A percentile compares a stretch with the other conserved stretches of the same genome.
These are phyloP conservation scores for Pseudopyrenochaeta lycopersici DNA, from an alignment of 2,329 filamentous ascomycete species.

Conservation along the genomic window DNA sequence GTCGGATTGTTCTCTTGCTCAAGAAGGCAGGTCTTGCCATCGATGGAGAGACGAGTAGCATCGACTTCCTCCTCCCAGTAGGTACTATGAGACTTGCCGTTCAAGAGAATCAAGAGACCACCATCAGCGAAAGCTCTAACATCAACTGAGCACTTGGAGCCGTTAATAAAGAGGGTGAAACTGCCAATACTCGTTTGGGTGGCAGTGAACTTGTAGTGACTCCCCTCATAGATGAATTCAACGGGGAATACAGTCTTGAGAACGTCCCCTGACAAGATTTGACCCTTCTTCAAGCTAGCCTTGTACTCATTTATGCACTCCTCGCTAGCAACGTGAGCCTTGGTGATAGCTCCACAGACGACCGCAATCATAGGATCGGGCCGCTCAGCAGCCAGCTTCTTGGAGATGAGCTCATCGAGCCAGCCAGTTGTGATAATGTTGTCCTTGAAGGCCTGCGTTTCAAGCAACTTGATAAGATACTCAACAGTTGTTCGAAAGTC, in stretches of 20 bases:
- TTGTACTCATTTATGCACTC: conserved; percentile 86
- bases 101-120: conserved; percentile 88
- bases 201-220: conserved; percentile 96
- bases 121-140: conserved; percentile 93
- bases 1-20: conserved; percentile 99
- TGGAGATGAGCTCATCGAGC: conserved; percentile 98
- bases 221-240: conserved; percentile 98
- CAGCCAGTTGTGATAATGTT: conserved; percentile 99
- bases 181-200: conserved; percentile 91
- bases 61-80: conserved; percentile 99
- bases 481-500: conserved; percentile 99
- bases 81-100: conserved; percentile 94
- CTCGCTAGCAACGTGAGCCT: conserved; percentile 95
- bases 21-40: conserved; percentile 96
- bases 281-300: conserved; percentile 90
- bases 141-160: conserved; percentile 93
- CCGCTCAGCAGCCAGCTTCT: conserved; percentile 94
- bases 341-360: conserved; percentile 92
- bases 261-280: conserved; percentile 95
- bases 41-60: conserved; percentile 92
- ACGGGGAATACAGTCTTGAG: conserved; percentile 97
- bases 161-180: conserved; percentile 99
- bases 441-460: conserved; percentile 97
- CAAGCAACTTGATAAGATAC: conserved; percentile 97
- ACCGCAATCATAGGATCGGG: conserved; percentile 94